Base-by-base conservation (phyloP, 345 rosid species). In the Eucalyptus cloeziana region DNA sequence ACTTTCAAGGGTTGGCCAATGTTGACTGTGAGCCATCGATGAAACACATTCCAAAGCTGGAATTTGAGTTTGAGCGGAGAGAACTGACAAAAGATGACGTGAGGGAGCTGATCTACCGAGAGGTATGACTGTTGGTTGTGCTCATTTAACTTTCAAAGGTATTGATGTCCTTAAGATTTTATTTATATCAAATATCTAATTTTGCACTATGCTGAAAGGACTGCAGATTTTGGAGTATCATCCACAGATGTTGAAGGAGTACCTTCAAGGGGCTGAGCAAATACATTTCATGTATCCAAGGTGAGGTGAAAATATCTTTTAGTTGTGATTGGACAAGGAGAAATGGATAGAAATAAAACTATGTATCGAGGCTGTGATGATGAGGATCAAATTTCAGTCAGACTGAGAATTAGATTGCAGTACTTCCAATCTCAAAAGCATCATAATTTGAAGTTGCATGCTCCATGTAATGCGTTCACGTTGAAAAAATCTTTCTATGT, bases 51-150 rank as follows among this genome's bases (percentile, higher is more conserved):
- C 95, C 99, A 56, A 97, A 96, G 90, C 93, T 97, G 9, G 98
- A 94, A 89, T 98, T 98, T 87, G 99, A 94, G 81, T 98, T 98
- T 91, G 99, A 98, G 85, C 95, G 94, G 92, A 97, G 97, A 91
- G 97, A 95, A 89, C 64, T 98, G 92, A 93, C 95, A 22, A 92
- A 93, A 90, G 97, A 97, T 90, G 99, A 97, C 76, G 97, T 97
- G 40, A 40, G 98, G 86, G 99, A 96, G 91, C 94, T 98, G 86
- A 95, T 98, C 88, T 98, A 98, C 88, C 92, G 98, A 95, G 99
- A 98, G 99, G 99, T 97, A 87, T 16, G 85, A 17, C 13, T 81
- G n/a, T 24, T 58, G 67, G n/a, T 51, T 31, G 10, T 40, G 85
- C 7, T 58, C 14, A 24, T 67, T 52, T 40, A 10, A 49, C 40